These are phyloP conservation scores for Seminavis robusta DNA, from an alignment of 108 stramenopile genomes.

Conservation along the genomic window DNA sequence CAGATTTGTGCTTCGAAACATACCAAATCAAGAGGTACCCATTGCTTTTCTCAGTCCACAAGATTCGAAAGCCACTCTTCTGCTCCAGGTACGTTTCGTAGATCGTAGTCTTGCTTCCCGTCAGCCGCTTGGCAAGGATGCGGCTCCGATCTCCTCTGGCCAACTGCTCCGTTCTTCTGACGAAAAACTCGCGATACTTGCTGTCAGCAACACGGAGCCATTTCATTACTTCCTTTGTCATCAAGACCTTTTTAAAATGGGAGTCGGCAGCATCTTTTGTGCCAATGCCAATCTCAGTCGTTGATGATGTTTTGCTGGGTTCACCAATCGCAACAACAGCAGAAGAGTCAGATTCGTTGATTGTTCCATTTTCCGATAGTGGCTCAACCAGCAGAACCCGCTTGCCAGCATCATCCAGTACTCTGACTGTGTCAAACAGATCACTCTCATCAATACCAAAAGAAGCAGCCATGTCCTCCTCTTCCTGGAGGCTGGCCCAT, in stretches of 20 bases:
- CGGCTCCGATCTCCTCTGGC: slow-evolving; percentile 33
- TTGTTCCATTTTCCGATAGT: no score
- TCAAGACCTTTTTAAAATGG: slow-evolving; percentile 3
- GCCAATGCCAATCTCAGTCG: no score
- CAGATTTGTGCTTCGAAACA: slow-evolving; percentile 43
- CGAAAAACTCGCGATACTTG: slow-evolving; percentile 41
- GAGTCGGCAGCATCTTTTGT: no score
- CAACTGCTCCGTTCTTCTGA: slow-evolving; percentile 34
- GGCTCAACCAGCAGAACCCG: no score
- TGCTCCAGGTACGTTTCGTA: slow-evolving; percentile 56
- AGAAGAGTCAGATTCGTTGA: no score
- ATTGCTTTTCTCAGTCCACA: slow-evolving; percentile 34
- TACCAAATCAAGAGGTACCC: slow-evolving; percentile 26
- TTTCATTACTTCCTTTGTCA: slow-evolving; percentile 38
- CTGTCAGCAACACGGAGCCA: slow-evolving; percentile 39
- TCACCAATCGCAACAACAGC: no score
- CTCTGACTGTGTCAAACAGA: no score
- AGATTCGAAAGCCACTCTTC: slow-evolving; percentile 42
- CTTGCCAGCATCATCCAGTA: no score
- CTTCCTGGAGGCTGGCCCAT: no score
- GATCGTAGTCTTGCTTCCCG: slow-evolving; percentile 32
- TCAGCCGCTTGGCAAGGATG: slow-evolving; percentile 40
- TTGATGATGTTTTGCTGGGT: no score
- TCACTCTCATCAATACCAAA: no score
- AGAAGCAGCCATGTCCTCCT: no score